Base-by-base conservation (phyloP, 2,329 filamentous ascomycete genomes). In the Alternaria postmessia region DNA sequence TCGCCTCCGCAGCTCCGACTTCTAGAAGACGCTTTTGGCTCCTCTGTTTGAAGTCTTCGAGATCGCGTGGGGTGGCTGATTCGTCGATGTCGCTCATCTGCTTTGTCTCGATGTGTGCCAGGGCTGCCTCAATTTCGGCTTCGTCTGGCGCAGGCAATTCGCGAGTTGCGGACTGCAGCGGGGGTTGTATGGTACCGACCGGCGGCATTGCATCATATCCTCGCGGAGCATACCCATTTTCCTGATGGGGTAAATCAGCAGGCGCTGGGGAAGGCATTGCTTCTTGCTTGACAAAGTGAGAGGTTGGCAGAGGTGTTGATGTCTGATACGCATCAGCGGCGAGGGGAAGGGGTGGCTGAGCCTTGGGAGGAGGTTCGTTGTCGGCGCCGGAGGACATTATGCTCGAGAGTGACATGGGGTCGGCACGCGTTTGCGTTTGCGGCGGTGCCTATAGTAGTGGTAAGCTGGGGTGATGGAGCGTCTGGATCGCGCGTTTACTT, bases 351-450 rank as follows among this genome's bases (percentile, higher is more conserved):
- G 57, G 76, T 42, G 80, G 82, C 43, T 81, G 82, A 12, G 80
- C 75, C 66, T 81, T 85, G 51, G 77, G 78, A 16, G 87, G 84
- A 54, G 91, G 88, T 49, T 93, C 89, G 57, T 91, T 86, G 57
- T 93, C 89, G 56, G 91, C 86, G 67, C 88, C 93, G 4, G 93
- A 94, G 16, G 93, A 94, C 43, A 98, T 89, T 61, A 98, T 96
- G 76, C 94, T 97, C 67, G 93, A 95, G 74, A 98, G 95, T 5
- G 94, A 95, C 94, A 97, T 97, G 54, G 94, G 91, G 76, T 96
- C 91, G 59, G 90, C 89, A 76, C 93, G 89, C 51, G 90, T 91
- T 87, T 93, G 89, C 51, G 90, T 91, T 87, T 91, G 87, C 53
- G 90, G 92, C 87, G 93, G 77, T 36, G 68, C 64, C 74, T 74